Evolutionary conservation across 2,329 filamentous ascomycete species (phyloP).

Genomic region (Fusarium sacchari): DNA sequence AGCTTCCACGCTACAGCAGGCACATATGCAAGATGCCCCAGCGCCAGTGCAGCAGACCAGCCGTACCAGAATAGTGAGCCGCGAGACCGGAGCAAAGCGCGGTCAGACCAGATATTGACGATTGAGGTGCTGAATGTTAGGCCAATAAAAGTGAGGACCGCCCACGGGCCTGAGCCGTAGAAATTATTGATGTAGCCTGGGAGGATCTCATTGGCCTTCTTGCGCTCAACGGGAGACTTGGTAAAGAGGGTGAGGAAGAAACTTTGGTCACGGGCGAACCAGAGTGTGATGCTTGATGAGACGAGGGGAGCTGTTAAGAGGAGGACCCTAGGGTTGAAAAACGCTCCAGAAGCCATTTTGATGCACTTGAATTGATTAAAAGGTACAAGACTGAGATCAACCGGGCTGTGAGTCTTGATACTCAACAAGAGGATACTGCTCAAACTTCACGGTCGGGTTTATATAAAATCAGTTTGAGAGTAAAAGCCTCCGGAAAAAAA

Average conservation of each 20-base stretch:
- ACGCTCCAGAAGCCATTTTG: conserved; percentile 51
- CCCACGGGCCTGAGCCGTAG: conserved; percentile 50
- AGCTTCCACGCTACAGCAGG: conserved; percentile 49
- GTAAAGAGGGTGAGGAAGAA: conserved; percentile 54
- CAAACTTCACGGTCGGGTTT: not conserved
- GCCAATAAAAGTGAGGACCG: conserved; percentile 49
- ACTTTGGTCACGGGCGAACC: conserved; percentile 57
- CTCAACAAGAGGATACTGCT: not conserved
- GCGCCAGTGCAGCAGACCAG: conserved; percentile 45
- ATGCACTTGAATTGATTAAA: not conserved
- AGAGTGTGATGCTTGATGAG: conserved; percentile 58
- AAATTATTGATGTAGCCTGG: conserved; percentile 56
- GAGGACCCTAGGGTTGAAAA: conserved; percentile 51
- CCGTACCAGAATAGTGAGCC: conserved; percentile 48
- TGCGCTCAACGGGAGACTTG: conserved; percentile 39
- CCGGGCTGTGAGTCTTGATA: not conserved
- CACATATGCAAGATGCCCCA: conserved; percentile 48
- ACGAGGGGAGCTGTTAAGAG: conserved; percentile 58
- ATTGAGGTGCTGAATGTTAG: conserved; percentile 48
- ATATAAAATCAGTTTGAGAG: not conserved
- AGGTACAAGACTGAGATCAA: not conserved
- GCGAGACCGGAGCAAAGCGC: conserved; percentile 35
- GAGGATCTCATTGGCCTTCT: conserved; percentile 50
- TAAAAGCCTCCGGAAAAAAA: conserved; percentile 28
- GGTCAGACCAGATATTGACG: conserved; percentile 40